Evolutionary conservation across 225 moss, liverwort and hornwort genomes (phyloP), one percentile per base, ranked within the genome.

Genomic region (Asterella californica): DNA sequence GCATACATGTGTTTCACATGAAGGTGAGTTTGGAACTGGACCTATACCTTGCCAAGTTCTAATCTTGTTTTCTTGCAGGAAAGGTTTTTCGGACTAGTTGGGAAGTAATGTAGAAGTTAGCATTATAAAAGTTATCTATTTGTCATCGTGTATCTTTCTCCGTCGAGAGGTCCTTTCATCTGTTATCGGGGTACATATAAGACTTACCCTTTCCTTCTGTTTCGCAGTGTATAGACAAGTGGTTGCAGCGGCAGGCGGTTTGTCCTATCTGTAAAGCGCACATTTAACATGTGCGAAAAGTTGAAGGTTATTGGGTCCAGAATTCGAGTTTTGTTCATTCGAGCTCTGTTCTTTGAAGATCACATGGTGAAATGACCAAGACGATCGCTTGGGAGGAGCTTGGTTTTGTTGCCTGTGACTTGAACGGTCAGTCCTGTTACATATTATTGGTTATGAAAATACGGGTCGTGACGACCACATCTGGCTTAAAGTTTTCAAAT

Each of bases 181-280:
- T 7, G 55, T 55, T 38, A 42, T 70, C n/a, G 52, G 21, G 60
- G 1, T 76, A 38, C 34, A n/a, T 9, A 15, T 50, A 0, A n/a
- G 12, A 30, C 55, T 69, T 60, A 72, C 34, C 2, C 30, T 25
- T 33, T 36, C 67, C 64, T 61, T 57, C 25, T 25, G 66, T 47
- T 11, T 83, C 83, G 87, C 91, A 93, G 92, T 93, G 93, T 80
- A 91, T 93, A 57, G 93, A 93, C 80, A 86, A 89, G 82, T 93
- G 93, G 93, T 83, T 93, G 88, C 91, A 91, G 80, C 86, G 86
- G 73, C 91, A 91, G 84, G 91, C 90, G 17, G 93, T 93, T 68
- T 93, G 93, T 81, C 93, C 93, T 6, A 86, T 93, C 24, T 93
- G 93, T 69, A 93, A 91, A 90, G 93, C 90, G 33, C 89, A 93